phyloP scores from a whole-genome alignment of 116 monocot species.

The Zostera marina region DNA sequence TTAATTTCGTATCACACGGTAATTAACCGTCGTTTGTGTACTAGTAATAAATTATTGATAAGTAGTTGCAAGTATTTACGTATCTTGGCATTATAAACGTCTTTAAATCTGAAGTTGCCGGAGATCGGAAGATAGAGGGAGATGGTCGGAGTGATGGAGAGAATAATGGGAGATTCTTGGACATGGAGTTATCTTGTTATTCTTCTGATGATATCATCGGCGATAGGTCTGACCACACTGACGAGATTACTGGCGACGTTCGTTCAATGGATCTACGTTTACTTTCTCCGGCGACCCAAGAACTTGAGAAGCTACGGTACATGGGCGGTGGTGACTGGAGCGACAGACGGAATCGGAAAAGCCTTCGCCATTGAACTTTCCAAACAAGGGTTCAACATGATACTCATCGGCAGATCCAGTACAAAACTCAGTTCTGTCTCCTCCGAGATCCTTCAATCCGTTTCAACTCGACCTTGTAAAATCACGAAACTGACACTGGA shows the following conservation, averaged over 20 bases:
- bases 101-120: too few relatives aligned
- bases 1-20: too few relatives aligned
- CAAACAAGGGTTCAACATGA: constrained; percentile 16
- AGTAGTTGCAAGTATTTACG: too few relatives aligned
- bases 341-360: constrained; percentile 48
- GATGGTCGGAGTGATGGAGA: too few relatives aligned
- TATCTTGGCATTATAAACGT: too few relatives aligned
- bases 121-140: too few relatives aligned
- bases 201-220: constrained; percentile 5
- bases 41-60: too few relatives aligned
- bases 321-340: constrained; percentile 67
- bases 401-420: constrained; percentile 36
- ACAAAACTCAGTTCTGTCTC: constrained; percentile 20
- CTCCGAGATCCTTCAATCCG: background rate
- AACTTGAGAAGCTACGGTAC: constrained; percentile 41
- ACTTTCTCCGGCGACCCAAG: constrained; percentile 52
- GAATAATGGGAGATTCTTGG: too few relatives aligned
- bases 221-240: too few relatives aligned
- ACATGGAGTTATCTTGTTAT: background rate
- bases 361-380: constrained; percentile 35
- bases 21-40: too few relatives aligned
- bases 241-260: too few relatives aligned
- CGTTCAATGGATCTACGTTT: constrained; percentile 20
- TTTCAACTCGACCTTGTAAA: constrained; percentile 2
- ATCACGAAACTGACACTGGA: background rate